These are phyloP conservation scores for Cetradonia linearis DNA, from an alignment of 495 filamentous ascomycete species.

Conservation along the genomic window DNA sequence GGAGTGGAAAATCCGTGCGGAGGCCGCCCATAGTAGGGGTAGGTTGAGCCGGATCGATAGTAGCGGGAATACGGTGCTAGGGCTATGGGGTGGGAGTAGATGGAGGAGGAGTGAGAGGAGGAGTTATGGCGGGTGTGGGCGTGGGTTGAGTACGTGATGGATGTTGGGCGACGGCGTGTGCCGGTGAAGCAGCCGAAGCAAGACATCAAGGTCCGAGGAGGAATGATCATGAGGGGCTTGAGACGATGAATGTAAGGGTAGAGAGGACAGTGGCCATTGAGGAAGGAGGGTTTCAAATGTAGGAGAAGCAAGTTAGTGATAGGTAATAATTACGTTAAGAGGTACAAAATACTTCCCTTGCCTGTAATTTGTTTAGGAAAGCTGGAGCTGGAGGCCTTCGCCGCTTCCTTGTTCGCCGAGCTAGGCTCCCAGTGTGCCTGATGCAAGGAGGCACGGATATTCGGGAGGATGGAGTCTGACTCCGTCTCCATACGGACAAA, in stretches of 20 bases:
- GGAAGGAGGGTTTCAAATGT: background rate
- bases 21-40: slow-evolving; percentile 1
- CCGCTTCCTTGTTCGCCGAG: background rate
- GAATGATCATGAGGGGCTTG: background rate
- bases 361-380: background rate
- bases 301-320: background rate
- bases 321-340: background rate
- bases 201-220: background rate
- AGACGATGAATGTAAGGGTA: background rate
- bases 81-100: background rate
- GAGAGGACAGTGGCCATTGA: too few relatives aligned
- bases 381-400: background rate
- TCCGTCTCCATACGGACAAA: background rate
- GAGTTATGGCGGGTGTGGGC: background rate
- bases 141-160: background rate
- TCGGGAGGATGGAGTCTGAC: too few relatives aligned
- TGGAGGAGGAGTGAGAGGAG: background rate
- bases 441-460: background rate
- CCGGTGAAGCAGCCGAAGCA: background rate
- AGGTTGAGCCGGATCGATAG: background rate
- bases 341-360: background rate
- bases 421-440: background rate
- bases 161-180: background rate
- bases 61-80: background rate
- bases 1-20: background rate